phyloP scores from a whole-genome alignment of 2,329 filamentous ascomycete species.

The Knufia fluminis region DNA sequence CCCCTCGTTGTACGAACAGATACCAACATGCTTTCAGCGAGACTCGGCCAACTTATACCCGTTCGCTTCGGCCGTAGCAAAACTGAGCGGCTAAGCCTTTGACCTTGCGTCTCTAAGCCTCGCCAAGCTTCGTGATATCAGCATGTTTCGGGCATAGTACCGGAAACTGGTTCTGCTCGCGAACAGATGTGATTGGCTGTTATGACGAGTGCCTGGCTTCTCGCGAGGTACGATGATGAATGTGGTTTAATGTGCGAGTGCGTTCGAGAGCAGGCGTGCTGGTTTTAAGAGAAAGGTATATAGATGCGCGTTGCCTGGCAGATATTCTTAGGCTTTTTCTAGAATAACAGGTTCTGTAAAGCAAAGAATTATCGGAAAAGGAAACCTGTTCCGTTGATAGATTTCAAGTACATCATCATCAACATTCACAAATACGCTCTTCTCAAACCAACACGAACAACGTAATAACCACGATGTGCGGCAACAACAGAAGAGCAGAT shows the following conservation, averaged over 20 bases:
- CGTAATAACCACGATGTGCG: not conserved
- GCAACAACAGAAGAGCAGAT: slow-evolving; percentile 2
- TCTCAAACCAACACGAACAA: not conserved
- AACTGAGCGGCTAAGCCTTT: too few relatives aligned
- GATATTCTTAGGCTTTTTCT: too few relatives aligned
- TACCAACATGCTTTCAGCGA: too few relatives aligned
- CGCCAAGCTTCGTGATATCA: not conserved
- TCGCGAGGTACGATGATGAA: not conserved
- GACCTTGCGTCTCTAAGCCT: too few relatives aligned
- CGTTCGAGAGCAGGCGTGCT: not conserved
- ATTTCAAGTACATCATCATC: not conserved
- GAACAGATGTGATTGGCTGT: not conserved
- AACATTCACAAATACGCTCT: not conserved
- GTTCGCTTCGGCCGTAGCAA: too few relatives aligned
- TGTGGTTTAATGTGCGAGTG: not conserved
- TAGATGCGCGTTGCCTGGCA: too few relatives aligned
- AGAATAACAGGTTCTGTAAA: too few relatives aligned
- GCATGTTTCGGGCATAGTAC: not conserved
- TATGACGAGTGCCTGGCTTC: not conserved
- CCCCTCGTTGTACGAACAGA: too few relatives aligned
- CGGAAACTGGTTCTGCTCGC: not conserved
- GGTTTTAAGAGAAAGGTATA: too few relatives aligned
- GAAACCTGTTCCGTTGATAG: too few relatives aligned
- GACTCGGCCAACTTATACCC: too few relatives aligned
- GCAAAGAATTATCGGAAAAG: too few relatives aligned